A percentile compares a stretch with the other conserved stretches of the same genome.
These are phyloP conservation scores for Jaltomata sinuosa DNA, from an alignment of 257 asterid genomes.

Conservation along the genomic window DNA sequence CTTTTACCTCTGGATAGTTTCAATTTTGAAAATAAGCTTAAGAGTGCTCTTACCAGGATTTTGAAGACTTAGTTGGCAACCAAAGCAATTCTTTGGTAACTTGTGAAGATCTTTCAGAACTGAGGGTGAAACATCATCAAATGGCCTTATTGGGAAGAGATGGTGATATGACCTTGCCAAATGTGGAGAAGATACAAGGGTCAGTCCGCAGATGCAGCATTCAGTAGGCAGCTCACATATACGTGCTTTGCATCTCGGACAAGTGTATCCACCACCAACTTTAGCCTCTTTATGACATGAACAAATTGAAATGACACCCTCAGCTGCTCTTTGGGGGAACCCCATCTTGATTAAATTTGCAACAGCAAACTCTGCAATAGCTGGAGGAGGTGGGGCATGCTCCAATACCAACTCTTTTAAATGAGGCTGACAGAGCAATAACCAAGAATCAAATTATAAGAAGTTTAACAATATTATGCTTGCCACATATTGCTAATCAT, in stretches of 20 bases:
- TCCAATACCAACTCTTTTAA: slow-evolving; percentile 80
- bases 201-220: slow-evolving; percentile 84
- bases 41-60: slow-evolving; percentile 50
- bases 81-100: slow-evolving; percentile 54
- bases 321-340: slow-evolving; percentile 95
- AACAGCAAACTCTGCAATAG: slow-evolving; percentile 92
- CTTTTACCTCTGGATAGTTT: background rate
- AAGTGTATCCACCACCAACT: slow-evolving; percentile 90
- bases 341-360: slow-evolving; percentile 97
- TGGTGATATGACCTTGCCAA: slow-evolving; percentile 97
- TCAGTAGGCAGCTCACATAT: slow-evolving; percentile 88
- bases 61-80: slow-evolving; percentile 79
- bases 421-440: slow-evolving; percentile 47
- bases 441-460: background rate
- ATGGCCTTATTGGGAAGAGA: slow-evolving; percentile 85
- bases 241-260: slow-evolving; percentile 98
- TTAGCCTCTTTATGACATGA: slow-evolving; percentile 93
- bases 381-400: slow-evolving; percentile 98
- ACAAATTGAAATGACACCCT: slow-evolving; percentile 84
- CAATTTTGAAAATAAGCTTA: background rate
- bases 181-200: slow-evolving; percentile 96
- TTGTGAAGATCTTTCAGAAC: slow-evolving; percentile 27
- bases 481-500: background rate
- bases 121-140: slow-evolving; percentile 65
- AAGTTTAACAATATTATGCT: background rate